Evolutionary conservation across 805 yeast species (phyloP).

Genomic region (Saccharomyces paradoxus): DNA sequence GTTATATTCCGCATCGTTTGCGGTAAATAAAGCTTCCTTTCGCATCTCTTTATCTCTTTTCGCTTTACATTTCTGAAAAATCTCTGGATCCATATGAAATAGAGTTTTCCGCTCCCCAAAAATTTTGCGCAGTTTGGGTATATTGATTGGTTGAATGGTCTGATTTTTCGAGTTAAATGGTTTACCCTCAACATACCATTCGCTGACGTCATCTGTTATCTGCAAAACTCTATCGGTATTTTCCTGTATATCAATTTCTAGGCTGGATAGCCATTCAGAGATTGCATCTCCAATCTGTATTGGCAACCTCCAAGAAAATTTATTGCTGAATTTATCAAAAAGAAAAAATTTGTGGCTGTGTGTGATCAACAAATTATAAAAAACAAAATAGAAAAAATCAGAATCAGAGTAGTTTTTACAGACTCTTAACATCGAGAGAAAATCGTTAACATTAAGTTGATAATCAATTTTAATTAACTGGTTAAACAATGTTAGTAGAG

Average conservation of each 20-base stretch:
- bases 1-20: not conserved
- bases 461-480: constrained; percentile 6
- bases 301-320: not conserved
- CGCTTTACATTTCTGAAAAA: not conserved
- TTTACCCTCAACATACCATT: constrained; percentile 2
- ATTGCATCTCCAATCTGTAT: not conserved
- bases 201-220: constrained; percentile 3
- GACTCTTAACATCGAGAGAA: constrained; percentile 9
- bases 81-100: not conserved
- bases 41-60: not conserved
- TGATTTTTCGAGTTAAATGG: not conserved
- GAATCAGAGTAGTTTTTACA: constrained; percentile 5
- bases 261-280: not conserved
- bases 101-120: constrained; percentile 4
- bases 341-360: not conserved
- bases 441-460: constrained; percentile 11
- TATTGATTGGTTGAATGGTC: not conserved
- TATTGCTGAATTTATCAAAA: not conserved
- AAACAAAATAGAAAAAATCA: constrained; percentile 7
- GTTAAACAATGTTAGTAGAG: constrained; percentile 7
- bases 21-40: not conserved
- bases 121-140: constrained; percentile 1
- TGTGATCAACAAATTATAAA: constrained; percentile 1
- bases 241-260: not conserved
- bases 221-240: constrained; percentile 1